These are phyloP conservation scores for Luzula sylvatica DNA, from an alignment of 176 grass and related monocot species.

Conservation along the genomic window DNA sequence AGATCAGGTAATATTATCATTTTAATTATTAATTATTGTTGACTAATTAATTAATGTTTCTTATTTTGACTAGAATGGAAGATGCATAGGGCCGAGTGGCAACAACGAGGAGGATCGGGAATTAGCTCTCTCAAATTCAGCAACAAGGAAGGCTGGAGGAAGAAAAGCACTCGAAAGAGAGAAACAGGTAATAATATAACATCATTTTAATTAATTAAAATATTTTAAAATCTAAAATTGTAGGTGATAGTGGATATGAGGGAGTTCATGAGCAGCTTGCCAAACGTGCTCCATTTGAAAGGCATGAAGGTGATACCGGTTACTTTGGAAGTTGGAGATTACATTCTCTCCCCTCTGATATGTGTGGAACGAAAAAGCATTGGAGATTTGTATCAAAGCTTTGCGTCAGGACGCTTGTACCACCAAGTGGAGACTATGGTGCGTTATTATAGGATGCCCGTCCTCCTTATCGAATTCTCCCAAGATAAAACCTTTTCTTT, in stretches of 20 bases:
- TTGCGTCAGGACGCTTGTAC: slow-evolving; percentile 89
- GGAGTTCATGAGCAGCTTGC: slow-evolving; percentile 97
- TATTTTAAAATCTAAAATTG: too few species aligned
- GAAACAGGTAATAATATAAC: slow-evolving; percentile 48
- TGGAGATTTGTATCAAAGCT: slow-evolving; percentile 81
- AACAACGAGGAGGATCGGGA: slow-evolving; percentile 41
- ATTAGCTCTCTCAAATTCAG: slow-evolving; percentile 49
- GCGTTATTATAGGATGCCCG: slow-evolving; percentile 92
- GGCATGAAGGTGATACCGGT: slow-evolving; percentile 78
- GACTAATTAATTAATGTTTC: too few species aligned
- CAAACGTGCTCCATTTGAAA: slow-evolving; percentile 89
- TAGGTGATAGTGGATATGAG: slow-evolving; percentile 97
- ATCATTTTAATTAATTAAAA: slow-evolving; percentile 14
- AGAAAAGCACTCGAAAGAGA: slow-evolving; percentile 56
- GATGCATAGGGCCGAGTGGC: slow-evolving; percentile 56
- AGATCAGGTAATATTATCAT: slow-evolving; percentile 84
- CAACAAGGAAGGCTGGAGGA: slow-evolving; percentile 88
- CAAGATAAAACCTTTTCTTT: slow-evolving; percentile 98
- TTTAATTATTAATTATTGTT: too few species aligned
- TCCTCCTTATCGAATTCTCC: slow-evolving; percentile 92
- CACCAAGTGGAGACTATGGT: slow-evolving; percentile 83
- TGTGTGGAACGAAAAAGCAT: slow-evolving; percentile 98
- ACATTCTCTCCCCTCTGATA: slow-evolving; percentile 89
- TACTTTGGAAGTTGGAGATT: slow-evolving; percentile 90
- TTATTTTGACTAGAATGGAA: slow-evolving; percentile 51